Evolutionary conservation across 768 basidiomycete genomes (phyloP), one percentile per base, ranked within the genome.

Genomic region (Xerocomellus intermedius): DNA sequence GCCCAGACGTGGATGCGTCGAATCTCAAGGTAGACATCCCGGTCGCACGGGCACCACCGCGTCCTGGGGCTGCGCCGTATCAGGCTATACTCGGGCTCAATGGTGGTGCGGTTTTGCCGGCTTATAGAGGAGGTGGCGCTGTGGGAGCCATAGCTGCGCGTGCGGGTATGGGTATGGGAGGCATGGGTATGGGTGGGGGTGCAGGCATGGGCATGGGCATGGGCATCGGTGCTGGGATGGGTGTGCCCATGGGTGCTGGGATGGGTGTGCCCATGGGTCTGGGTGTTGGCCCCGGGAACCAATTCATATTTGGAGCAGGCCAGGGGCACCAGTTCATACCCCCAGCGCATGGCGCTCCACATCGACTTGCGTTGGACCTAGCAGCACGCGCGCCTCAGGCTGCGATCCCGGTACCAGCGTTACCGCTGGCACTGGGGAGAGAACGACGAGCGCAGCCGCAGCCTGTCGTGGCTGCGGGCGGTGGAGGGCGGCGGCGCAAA

Each of bases 11-110:
- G 22, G 76, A 82, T 38, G 81, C 82, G 17, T 73, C 79, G 17
- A 78, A 76, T 26, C 74, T 93, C 64, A 79, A 82, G 58, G 79
- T 91, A 35, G 91, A 91, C 45, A 60, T 86, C 4, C 89, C 85
- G 0, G 65, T 65, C 24, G 50, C 48, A 22, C 42, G 10, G 24
- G 49, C 47, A 46, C 35, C 22, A 7, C 36, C 26, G 36, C 50
- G 26, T 24, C 45, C 39, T 1, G 37, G 12, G 39, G 19, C 16
- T 42, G 33, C 26, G 8, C 42, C 10, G 1, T 14, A 5, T 21
- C 41, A 30, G 24, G 39, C 5, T 4, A n/a, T 8, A 9, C 22
- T 22, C 7, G 19, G 37, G 42, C 37, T 37, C 2, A 21, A 57
- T n/a, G 54, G 48, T 32, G 44, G 32, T 38, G 22, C 1, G 13